phyloP scores from a whole-genome alignment of 2,329 filamentous ascomycete genomes.

The Epichloe uncinata region DNA sequence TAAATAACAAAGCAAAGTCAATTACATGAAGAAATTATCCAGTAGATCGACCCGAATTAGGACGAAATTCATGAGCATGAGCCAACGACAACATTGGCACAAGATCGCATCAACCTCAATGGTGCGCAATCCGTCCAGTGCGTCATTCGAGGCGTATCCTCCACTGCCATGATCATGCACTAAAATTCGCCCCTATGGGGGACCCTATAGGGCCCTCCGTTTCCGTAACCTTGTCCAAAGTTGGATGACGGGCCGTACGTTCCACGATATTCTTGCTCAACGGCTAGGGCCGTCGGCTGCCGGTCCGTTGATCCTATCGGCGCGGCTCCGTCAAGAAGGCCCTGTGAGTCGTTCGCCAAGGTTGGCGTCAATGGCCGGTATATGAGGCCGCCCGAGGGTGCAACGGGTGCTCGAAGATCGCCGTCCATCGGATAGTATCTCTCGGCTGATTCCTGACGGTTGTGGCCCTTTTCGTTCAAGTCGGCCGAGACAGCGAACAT shows the following conservation, averaged over 20 bases:
- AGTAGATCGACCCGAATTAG: neutral
- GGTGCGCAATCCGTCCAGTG: neutral
- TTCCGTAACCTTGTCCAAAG: constrained; percentile 8
- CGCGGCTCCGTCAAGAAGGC: constrained; percentile 26
- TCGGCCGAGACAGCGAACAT: constrained; percentile 31
- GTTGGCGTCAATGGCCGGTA: constrained; percentile 27
- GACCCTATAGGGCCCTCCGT: neutral
- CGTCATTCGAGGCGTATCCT: neutral
- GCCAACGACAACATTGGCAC: neutral
- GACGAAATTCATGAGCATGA: neutral
- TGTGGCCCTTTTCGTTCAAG: constrained; percentile 20
- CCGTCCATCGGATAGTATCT: constrained; percentile 16
- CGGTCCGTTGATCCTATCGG: constrained; percentile 21
- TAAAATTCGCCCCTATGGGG: neutral
- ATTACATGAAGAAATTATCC: neutral
- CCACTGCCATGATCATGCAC: neutral
- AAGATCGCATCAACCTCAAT: neutral
- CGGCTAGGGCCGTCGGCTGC: neutral
- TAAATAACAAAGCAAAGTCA: neutral
- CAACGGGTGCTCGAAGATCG: constrained; percentile 9
- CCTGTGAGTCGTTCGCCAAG: constrained; percentile 21
- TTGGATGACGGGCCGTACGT: constrained; percentile 9
- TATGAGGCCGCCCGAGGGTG: constrained; percentile 14
- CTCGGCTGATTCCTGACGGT: constrained; percentile 21
- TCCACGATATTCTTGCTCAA: constrained; percentile 5